Evolutionary conservation across 495 filamentous ascomycete species (phyloP), one percentile per base, ranked within the genome.

Genomic region (Penicillium cosmopolitanum): DNA sequence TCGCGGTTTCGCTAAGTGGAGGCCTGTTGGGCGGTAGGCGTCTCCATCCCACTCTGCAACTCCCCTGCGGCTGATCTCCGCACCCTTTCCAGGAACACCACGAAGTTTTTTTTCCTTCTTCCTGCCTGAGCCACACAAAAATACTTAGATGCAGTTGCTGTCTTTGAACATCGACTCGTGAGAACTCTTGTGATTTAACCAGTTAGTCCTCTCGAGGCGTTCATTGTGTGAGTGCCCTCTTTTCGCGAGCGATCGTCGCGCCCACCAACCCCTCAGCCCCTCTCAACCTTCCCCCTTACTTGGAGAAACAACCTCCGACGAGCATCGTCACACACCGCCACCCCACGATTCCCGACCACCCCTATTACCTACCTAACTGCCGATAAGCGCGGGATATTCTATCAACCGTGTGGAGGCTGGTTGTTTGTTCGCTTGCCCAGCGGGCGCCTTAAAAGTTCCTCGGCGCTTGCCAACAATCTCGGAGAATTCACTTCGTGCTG

Each of bases 241-340:
- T 61, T 69, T 64, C 60, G 62, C 61, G 40, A 70, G 65, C 60
- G 70, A 69, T 73, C 71, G 56, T 63, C 67, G 61, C 67, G 70
- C 65, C 69, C 71, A 67, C 64, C 69, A 70, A 70, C 74, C 70
- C 76, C 74, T 76, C 71, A 72, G 66, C 76, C 74, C 73, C 74
- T 76, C 73, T 68, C 63, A 52, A 55, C 50, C 64, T 44, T 73
- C 76, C 76, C 76, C 68, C 66, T 78, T 77, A 73, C 74, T 73
- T 76, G 51, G 47, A 50, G 38, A 18, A 43, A 57, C 51, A 46
- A 50, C 56, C 47, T 51, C 16, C 46, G 12, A 40, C 62, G 42
- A 70, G 55, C 52, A 60, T 3, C 21, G 15, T 5, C 50, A 59
- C 68, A 76, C 73, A 76, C 71, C 76, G 73, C 75, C 72, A 72